phyloP scores from a whole-genome alignment of 345 rosid genomes.

The Luvunga scandens region DNA sequence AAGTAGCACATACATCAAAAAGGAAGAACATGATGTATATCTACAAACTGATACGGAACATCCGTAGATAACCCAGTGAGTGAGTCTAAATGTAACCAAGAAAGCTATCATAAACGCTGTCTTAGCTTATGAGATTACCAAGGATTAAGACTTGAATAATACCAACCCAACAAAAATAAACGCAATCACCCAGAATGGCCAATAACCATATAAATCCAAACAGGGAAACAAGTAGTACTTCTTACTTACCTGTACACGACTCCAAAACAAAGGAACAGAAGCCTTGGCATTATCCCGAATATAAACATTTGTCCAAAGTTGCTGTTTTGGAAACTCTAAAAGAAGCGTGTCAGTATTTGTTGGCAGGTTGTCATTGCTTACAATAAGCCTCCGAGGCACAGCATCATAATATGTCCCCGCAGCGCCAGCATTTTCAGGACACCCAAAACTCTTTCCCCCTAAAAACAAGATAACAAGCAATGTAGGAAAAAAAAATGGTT shows the following conservation, averaged over 20 bases:
- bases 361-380: slow-evolving; percentile 54
- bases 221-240: slow-evolving; percentile 11
- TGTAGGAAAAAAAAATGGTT: neutral
- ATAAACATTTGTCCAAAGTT: slow-evolving; percentile 64
- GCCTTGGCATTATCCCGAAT: slow-evolving; percentile 57
- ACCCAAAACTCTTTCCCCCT: slow-evolving; percentile 67
- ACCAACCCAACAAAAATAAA: too few species aligned
- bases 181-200: neutral
- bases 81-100: neutral
- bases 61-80: neutral
- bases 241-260: slow-evolving; percentile 63
- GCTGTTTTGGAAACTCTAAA: slow-evolving; percentile 65
- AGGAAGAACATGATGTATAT: neutral
- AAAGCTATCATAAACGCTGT: neutral
- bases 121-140: neutral
- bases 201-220: neutral
- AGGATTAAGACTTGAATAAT: neutral
- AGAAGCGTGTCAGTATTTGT: slow-evolving; percentile 68
- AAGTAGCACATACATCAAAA: slow-evolving; percentile 3
- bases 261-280: slow-evolving; percentile 67
- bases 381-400: slow-evolving; percentile 62
- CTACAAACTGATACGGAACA: neutral
- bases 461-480: slow-evolving; percentile 17
- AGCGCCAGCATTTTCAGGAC: slow-evolving; percentile 65
- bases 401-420: slow-evolving; percentile 78